phyloP scores from a whole-genome alignment of 495 filamentous ascomycete species.

The Podospora sp. region DNA sequence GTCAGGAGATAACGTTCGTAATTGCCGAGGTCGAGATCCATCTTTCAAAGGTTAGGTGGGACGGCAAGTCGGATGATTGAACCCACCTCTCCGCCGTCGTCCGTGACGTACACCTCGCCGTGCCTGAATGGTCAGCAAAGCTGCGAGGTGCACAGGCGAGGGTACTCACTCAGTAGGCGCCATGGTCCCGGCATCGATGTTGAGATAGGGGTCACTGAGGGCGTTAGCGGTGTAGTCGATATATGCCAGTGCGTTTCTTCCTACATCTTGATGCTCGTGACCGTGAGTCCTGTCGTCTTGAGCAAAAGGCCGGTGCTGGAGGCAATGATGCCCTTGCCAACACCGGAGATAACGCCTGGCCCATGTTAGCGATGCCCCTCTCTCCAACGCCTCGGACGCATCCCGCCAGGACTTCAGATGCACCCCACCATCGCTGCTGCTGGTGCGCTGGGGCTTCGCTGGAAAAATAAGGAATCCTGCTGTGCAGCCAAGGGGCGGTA shows the following conservation, averaged over 20 bases:
- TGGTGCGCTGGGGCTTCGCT: too few species aligned
- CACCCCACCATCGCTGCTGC: too few species aligned
- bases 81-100: slow-evolving; percentile 33
- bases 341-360: slow-evolving; percentile 26
- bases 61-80: neutral
- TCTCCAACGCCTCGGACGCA: too few species aligned
- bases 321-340: slow-evolving; percentile 41
- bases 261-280: slow-evolving; percentile 37
- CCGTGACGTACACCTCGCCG: slow-evolving; percentile 47
- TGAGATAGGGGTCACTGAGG: slow-evolving; percentile 85
- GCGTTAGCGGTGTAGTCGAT: neutral
- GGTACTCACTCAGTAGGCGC: slow-evolving; percentile 70
- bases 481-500: too few species aligned
- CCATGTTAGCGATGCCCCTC: neutral
- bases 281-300: slow-evolving; percentile 78
- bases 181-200: slow-evolving; percentile 75
- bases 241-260: neutral
- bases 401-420: too few species aligned
- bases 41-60: slow-evolving; percentile 40
- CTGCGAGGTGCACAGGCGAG: neutral
- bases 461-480: neutral
- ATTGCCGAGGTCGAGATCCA: slow-evolving; percentile 93
- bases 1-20: slow-evolving; percentile 69
- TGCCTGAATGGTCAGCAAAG: slow-evolving; percentile 25
- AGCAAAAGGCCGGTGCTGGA: slow-evolving; percentile 54